phyloP scores from a whole-genome alignment of 768 basidiomycete genomes.

The Auricularia sp. region DNA sequence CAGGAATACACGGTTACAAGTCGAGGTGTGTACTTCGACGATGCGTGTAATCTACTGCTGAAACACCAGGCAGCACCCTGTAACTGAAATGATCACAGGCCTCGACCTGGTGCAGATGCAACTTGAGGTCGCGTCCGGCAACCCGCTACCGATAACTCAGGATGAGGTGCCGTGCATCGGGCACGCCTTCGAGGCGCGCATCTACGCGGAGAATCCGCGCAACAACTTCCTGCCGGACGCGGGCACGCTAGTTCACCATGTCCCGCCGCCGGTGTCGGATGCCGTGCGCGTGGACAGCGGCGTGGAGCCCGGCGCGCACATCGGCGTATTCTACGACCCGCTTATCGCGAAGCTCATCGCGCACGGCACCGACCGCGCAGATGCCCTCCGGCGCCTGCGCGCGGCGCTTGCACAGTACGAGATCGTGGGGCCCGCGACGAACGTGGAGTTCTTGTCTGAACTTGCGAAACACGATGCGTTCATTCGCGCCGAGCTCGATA shows the following conservation, averaged over 20 bases:
- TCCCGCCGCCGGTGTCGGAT: conserved; percentile 62
- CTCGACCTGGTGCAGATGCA: conserved; percentile 95
- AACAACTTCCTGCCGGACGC: conserved; percentile 92
- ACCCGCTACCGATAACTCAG: conserved; percentile 71
- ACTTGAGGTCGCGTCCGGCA: conserved; percentile 83
- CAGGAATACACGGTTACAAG: conserved; percentile 80
- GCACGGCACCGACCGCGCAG: conserved; percentile 72
- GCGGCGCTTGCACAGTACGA: conserved; percentile 80
- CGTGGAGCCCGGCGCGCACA: conserved; percentile 67
- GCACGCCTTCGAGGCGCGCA: conserved; percentile 90
- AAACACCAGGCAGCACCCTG: conserved; percentile 45
- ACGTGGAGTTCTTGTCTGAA: conserved; percentile 75
- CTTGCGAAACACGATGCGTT: conserved; percentile 75
- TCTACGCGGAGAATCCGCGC: conserved; percentile 91
- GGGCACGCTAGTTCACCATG: conserved; percentile 69
- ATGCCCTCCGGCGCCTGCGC: conserved; percentile 71
- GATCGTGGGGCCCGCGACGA: conserved; percentile 86
- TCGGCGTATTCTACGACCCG: conserved; percentile 84
- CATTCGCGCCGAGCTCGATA: conserved; percentile 72
- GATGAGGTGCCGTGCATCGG: conserved; percentile 75
- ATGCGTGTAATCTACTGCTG: background rate
- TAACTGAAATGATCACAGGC: conserved; percentile 92
- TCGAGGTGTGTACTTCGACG: conserved; percentile 35
- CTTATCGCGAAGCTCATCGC: conserved; percentile 91
- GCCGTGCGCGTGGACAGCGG: conserved; percentile 84